Percentiles rank a stretch among this genome's conserved stretches.
These are phyloP conservation scores for Mucor sp. DNA, from an alignment of 371 early-diverging fungal genomes.

Conservation along the genomic window DNA sequence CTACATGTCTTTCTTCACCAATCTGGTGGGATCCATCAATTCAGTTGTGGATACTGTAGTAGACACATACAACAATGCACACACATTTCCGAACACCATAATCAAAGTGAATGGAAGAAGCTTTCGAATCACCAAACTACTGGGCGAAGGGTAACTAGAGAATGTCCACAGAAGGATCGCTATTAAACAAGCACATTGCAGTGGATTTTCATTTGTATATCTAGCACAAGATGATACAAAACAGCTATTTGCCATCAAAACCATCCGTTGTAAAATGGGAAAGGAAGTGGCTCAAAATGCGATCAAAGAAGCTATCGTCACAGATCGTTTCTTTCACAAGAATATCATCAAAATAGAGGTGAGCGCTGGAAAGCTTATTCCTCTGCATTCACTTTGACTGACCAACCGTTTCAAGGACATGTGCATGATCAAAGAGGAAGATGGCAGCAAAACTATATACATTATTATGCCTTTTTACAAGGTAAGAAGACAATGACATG, in stretches of 20 bases:
- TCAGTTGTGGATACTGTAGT: slow-evolving; percentile 21
- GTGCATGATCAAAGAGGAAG: slow-evolving; percentile 59
- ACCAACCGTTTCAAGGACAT: slow-evolving; percentile 49
- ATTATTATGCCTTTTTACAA: slow-evolving; percentile 70
- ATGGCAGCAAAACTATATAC: slow-evolving; percentile 65
- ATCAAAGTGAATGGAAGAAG: slow-evolving; percentile 59
- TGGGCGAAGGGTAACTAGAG: slow-evolving; percentile 70
- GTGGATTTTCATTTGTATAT: slow-evolving; percentile 78
- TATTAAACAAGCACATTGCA: slow-evolving; percentile 20
- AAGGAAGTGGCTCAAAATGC: slow-evolving; percentile 63
- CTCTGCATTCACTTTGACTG: too few species aligned
- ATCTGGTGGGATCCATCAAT: slow-evolving; percentile 18
- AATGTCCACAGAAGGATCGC: not conserved
- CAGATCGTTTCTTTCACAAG: slow-evolving; percentile 62
- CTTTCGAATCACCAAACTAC: slow-evolving; percentile 61
- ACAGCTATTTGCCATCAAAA: slow-evolving; percentile 66
- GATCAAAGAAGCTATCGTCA: slow-evolving; percentile 69
- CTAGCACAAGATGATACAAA: slow-evolving; percentile 66
- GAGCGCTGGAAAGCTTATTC: slow-evolving; percentile 17
- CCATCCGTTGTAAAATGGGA: slow-evolving; percentile 66
- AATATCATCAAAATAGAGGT: slow-evolving; percentile 73
- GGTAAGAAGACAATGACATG: slow-evolving; percentile 29
- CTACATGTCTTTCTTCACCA: slow-evolving; percentile 22
- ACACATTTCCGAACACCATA: slow-evolving; percentile 48
- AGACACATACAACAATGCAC: slow-evolving; percentile 3